These are phyloP conservation scores for Zymoseptoria ardabiliae DNA, from an alignment of 2,329 filamentous ascomycete species.

Conservation along the genomic window DNA sequence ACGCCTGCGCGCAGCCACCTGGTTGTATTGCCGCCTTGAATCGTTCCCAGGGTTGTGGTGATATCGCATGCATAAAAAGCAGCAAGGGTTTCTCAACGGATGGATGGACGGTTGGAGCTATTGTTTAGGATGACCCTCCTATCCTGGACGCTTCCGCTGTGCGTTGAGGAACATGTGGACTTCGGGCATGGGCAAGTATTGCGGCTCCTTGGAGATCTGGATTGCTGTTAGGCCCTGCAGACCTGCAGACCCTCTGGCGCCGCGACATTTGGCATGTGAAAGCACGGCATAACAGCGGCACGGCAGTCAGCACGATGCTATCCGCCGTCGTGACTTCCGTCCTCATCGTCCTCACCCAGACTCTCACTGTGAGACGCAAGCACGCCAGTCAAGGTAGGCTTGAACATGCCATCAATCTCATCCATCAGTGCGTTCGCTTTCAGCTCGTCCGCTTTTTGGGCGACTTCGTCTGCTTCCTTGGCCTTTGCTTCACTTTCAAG, in stretches of 20 bases:
- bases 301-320: background rate
- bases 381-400: constrained; percentile 1
- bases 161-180: background rate
- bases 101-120: background rate
- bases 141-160: background rate
- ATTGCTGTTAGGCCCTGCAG: no score
- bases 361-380: background rate
- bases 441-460: background rate
- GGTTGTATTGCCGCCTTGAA: background rate
- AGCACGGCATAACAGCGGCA: background rate
- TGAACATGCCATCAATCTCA: constrained; percentile 2
- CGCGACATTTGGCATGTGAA: background rate
- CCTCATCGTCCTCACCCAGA: background rate
- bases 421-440: constrained; percentile 2
- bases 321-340: no score
- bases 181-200: background rate
- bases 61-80: background rate
- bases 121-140: background rate
- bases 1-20: background rate
- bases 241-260: background rate
- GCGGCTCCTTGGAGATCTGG: background rate
- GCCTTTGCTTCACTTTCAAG: background rate
- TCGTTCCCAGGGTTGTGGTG: background rate
- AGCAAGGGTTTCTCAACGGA: background rate
- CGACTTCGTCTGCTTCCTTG: background rate